Conservation (phyloP, 345 rosid genomes). For the Pistacia integerrima region DNA sequence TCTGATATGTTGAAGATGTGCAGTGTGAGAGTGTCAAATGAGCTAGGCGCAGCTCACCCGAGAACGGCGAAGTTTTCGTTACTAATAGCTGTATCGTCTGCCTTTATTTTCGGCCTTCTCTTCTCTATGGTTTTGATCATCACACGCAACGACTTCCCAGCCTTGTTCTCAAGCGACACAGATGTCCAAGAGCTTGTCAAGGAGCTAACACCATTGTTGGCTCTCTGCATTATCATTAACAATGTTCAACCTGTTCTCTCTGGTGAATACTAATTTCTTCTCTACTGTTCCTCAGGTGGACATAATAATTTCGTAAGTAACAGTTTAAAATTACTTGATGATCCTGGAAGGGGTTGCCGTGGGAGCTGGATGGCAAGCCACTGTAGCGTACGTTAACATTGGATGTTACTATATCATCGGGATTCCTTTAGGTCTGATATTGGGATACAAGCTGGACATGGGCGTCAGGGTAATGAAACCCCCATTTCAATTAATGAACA, state of each 20-base stretch:
- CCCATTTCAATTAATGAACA: not conserved
- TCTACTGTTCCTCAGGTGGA: not conserved
- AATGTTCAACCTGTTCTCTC: constrained; percentile 88
- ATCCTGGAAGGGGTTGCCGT: constrained; percentile 45
- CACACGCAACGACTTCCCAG: constrained; percentile 52
- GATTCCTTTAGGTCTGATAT: constrained; percentile 53
- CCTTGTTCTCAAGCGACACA: constrained; percentile 53
- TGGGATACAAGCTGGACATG: constrained; percentile 50
- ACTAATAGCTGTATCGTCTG: constrained; percentile 52
- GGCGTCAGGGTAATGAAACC: constrained; percentile 45
- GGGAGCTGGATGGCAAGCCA: constrained; percentile 75
- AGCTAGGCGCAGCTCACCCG: constrained; percentile 78
- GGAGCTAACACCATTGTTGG: constrained; percentile 70
- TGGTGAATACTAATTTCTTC: constrained; percentile 33
- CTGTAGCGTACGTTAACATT: constrained; percentile 59
- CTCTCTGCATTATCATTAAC: constrained; percentile 62
- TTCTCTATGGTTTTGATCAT: constrained; percentile 49
- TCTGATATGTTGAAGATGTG: not conserved
- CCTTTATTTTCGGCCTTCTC: constrained; percentile 46
- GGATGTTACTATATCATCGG: constrained; percentile 62
- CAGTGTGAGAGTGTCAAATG: constrained; percentile 83
- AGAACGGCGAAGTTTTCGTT: constrained; percentile 54
- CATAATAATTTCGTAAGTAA: no score
- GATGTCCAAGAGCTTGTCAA: constrained; percentile 51
- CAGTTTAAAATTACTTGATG: not conserved